Evolutionary conservation across 2,329 filamentous ascomycete genomes (phyloP).

Genomic region (Trichoderma aggressivum): DNA sequence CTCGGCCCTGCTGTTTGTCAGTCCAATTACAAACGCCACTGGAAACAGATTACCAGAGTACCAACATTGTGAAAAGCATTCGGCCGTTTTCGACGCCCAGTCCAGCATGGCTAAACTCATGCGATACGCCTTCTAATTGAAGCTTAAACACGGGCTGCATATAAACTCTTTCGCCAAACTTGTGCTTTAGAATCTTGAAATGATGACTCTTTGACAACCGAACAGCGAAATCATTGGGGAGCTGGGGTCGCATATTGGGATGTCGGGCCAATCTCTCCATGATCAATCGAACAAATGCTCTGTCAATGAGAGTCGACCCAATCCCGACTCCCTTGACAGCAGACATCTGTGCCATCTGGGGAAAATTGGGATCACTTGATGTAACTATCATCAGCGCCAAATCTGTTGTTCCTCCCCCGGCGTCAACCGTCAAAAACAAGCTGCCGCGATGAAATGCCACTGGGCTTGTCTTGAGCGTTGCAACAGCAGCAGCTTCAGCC

Average conservation of each 20-base stretch:
- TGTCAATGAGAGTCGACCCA: constrained; percentile 45
- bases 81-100: constrained; percentile 39
- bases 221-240: constrained; percentile 35
- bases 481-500: constrained; percentile 47
- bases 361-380: constrained; percentile 27
- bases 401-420: constrained; percentile 47
- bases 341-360: constrained; percentile 34
- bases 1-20: constrained; percentile 33
- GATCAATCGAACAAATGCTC: constrained; percentile 40
- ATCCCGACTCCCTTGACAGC: constrained; percentile 45
- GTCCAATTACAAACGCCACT: not conserved
- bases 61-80: constrained; percentile 25
- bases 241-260: not conserved
- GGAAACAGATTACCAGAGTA: not conserved
- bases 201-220: constrained; percentile 38
- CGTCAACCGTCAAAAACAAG: constrained; percentile 44
- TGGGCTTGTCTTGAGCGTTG: constrained; percentile 42
- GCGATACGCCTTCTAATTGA: constrained; percentile 42
- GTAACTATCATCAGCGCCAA: constrained; percentile 43
- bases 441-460: constrained; percentile 37
- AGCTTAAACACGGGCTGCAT: constrained; percentile 41
- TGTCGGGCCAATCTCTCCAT: constrained; percentile 30
- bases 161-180: constrained; percentile 44
- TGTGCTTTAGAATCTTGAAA: constrained; percentile 38
- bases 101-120: constrained; percentile 37